A percentile compares a stretch with the other conserved stretches of the same genome.
These are phyloP conservation scores for Porogramme epimiltina DNA, from an alignment of 1,284 basidiomycete species.

Conservation along the genomic window DNA sequence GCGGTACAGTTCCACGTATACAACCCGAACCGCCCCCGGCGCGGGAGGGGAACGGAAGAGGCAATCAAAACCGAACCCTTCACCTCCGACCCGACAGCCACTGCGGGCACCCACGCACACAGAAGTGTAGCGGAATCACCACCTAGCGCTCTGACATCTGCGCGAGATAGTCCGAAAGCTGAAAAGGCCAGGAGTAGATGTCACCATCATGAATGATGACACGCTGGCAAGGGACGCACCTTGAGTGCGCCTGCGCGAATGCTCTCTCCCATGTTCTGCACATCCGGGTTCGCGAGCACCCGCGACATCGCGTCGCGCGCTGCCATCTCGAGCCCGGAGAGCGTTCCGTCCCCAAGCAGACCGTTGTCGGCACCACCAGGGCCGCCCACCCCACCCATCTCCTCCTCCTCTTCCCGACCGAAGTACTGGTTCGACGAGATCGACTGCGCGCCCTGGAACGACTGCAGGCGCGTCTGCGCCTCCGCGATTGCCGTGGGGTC, in stretches of 20 bases:
- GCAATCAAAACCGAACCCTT: too few relatives aligned
- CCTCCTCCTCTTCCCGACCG: constrained; percentile 88
- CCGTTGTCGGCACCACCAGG: constrained; percentile 43
- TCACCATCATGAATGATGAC: too few relatives aligned
- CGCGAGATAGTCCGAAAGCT: too few relatives aligned
- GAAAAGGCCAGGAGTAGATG: too few relatives aligned
- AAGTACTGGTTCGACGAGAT: constrained; percentile 97
- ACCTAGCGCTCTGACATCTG: too few relatives aligned
- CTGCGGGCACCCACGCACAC: too few relatives aligned
- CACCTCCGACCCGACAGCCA: too few relatives aligned
- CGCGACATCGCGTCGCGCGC: constrained; percentile 81
- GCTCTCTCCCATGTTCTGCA: constrained; percentile 86
- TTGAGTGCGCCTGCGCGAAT: constrained; percentile 85
- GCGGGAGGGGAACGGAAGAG: too few relatives aligned
- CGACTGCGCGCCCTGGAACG: constrained; percentile 90
- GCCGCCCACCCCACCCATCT: constrained; percentile 24
- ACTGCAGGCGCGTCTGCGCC: constrained; percentile 80
- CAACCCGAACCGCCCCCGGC: too few relatives aligned
- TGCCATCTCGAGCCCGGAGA: constrained; percentile 74
- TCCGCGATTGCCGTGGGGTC: constrained; percentile 76
- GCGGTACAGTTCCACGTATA: too few relatives aligned
- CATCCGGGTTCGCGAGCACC: constrained; percentile 87
- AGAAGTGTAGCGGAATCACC: too few relatives aligned
- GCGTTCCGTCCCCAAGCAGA: constrained; percentile 67
- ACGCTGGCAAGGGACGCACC: too few relatives aligned